Conservation (phyloP, 768 basidiomycete species). For the Mycena belliarum region DNA sequence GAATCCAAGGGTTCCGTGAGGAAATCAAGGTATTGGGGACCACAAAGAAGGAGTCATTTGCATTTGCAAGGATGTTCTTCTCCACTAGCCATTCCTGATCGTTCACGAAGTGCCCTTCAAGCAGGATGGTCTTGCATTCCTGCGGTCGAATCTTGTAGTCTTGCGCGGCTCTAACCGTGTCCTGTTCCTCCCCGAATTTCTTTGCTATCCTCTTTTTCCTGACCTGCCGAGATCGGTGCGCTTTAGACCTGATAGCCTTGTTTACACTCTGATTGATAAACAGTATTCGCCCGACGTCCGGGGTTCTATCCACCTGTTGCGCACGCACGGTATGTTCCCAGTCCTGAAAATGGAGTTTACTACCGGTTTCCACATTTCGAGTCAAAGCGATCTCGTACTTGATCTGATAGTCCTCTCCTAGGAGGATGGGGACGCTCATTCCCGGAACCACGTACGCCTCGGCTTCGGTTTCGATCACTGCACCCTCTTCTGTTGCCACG, state of each 20-base stretch:
- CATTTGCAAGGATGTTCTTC: neutral
- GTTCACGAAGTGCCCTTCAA: neutral
- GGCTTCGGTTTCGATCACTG: neutral
- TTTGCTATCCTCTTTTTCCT: neutral
- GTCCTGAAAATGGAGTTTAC: neutral
- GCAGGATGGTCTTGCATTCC: neutral
- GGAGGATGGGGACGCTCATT: neutral
- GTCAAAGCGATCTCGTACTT: neutral
- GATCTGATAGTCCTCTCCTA: neutral
- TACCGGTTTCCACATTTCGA: neutral
- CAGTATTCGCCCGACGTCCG: neutral
- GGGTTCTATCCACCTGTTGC: neutral
- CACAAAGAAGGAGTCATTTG: neutral
- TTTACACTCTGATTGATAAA: neutral
- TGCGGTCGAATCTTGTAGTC: neutral
- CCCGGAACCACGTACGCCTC: neutral
- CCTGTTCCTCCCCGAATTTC: neutral
- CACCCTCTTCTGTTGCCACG: neutral
- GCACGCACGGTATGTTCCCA: neutral
- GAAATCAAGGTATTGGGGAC: neutral
- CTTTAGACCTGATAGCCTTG: neutral
- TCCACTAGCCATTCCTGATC: neutral
- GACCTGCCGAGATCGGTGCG: neutral
- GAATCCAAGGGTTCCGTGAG: neutral
- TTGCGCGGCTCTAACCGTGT: neutral